Evolutionary conservation across 2,329 filamentous ascomycete genomes (phyloP).

Genomic region (Fusarium irregulare): DNA sequence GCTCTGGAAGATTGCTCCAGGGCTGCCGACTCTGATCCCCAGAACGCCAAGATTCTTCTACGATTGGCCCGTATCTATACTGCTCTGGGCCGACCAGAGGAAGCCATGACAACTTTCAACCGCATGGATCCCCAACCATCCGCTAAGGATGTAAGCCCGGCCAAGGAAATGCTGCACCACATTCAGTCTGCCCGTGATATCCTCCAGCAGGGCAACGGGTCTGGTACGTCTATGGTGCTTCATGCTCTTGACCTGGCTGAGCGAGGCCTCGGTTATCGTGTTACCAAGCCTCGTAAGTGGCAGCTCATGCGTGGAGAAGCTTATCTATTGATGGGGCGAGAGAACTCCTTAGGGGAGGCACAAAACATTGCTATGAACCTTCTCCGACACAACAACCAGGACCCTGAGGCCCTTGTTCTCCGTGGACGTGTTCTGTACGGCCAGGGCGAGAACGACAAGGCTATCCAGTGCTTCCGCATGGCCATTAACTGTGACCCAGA

Average conservation of each 20-base stretch:
- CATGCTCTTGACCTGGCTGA: conserved; percentile 93
- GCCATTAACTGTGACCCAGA: conserved; percentile 92
- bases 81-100: conserved; percentile 83
- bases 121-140: conserved; percentile 84
- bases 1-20: conserved; percentile 89
- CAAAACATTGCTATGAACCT: conserved; percentile 92
- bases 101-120: conserved; percentile 84
- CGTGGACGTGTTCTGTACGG: conserved; percentile 88
- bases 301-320: conserved; percentile 91
- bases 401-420: conserved; percentile 92
- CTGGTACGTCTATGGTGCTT: conserved; percentile 88
- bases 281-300: conserved; percentile 90
- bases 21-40: conserved; percentile 84
- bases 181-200: conserved; percentile 83
- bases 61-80: conserved; percentile 92
- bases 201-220: conserved; percentile 77
- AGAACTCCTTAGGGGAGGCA: conserved; percentile 89
- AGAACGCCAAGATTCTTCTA: conserved; percentile 88
- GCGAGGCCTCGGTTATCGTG: conserved; percentile 78
- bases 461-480: conserved; percentile 90
- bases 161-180: conserved; percentile 86
- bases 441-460: conserved; percentile 95
- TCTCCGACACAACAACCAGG: conserved; percentile 86
- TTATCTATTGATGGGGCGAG: conserved; percentile 90
- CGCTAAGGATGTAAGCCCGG: conserved; percentile 85